These are phyloP conservation scores for Tylopilus rubrobrunneus DNA, from an alignment of 768 basidiomycete genomes.

Conservation along the genomic window DNA sequence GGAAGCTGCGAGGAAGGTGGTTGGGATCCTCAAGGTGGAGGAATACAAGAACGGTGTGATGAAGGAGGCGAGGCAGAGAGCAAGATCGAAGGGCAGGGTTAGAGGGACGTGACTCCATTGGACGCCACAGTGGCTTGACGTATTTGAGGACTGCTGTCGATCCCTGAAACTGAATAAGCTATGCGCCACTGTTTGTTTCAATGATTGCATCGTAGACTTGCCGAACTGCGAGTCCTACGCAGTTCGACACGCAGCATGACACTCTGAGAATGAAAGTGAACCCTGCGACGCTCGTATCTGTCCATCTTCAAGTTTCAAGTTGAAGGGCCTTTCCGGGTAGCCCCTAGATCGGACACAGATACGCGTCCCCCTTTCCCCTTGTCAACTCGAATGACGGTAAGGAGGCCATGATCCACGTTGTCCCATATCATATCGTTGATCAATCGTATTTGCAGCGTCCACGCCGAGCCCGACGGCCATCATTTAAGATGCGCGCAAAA, in stretches of 20 bases:
- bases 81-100: slow-evolving; percentile 19
- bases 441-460: background rate
- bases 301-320: no score
- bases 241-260: no score
- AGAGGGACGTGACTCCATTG: background rate
- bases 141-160: background rate
- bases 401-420: background rate
- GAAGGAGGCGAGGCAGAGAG: slow-evolving; percentile 16
- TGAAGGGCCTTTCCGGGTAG: background rate
- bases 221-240: no score
- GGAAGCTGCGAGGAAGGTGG: slow-evolving; percentile 47
- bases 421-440: background rate
- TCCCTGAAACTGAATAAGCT: background rate
- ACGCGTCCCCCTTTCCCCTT: background rate
- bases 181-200: background rate
- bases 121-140: slow-evolving; percentile 4
- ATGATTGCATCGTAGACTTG: background rate
- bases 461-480: slow-evolving; percentile 4
- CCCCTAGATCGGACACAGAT: background rate
- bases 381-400: background rate
- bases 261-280: background rate
- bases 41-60: slow-evolving; percentile 6
- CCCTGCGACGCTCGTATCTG: background rate
- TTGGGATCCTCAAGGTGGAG: slow-evolving; percentile 53
- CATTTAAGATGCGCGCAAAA: background rate